Percentiles rank a stretch among this genome's conserved stretches.
Conservation (phyloP, 352 stramenopile genomes). For the Albugo candida region DNA sequence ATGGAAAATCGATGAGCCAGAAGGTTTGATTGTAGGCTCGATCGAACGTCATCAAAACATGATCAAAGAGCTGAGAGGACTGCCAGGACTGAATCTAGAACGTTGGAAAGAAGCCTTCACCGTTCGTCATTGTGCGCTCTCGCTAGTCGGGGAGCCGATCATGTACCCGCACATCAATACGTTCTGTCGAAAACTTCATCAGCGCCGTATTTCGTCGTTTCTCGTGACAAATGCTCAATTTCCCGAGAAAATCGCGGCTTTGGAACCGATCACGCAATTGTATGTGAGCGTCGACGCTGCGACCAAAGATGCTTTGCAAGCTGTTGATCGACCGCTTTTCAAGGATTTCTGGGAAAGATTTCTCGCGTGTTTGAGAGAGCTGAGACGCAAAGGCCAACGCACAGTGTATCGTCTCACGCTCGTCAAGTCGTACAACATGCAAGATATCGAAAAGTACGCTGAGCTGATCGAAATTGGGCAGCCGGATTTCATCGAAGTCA, state of each 20-base stretch:
- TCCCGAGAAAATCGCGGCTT: slow-evolving; percentile 86
- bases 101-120: slow-evolving; percentile 92
- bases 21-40: slow-evolving; percentile 86
- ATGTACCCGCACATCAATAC: slow-evolving; percentile 99
- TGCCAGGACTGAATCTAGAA: slow-evolving; percentile 87
- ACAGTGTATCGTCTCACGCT: slow-evolving; percentile 95
- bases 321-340: slow-evolving; percentile 91
- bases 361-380: slow-evolving; percentile 72
- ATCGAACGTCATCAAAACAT: slow-evolving; percentile 81
- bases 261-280: slow-evolving; percentile 95
- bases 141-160: slow-evolving; percentile 93
- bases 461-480: slow-evolving; percentile 83
- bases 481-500: slow-evolving; percentile 91
- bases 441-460: slow-evolving; percentile 89
- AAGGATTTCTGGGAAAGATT: slow-evolving; percentile 96
- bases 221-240: slow-evolving; percentile 98
- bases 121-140: slow-evolving; percentile 93
- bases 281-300: slow-evolving; percentile 97
- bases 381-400: slow-evolving; percentile 90
- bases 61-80: slow-evolving; percentile 91
- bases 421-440: slow-evolving; percentile 96
- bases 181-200: slow-evolving; percentile 90
- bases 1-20: slow-evolving; percentile 95
- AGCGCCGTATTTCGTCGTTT: slow-evolving; percentile 91
- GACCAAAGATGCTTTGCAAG: slow-evolving; percentile 91